Conservation (phyloP, 176 grass and related monocot genomes). For the Oropetium thomaeum region DNA sequence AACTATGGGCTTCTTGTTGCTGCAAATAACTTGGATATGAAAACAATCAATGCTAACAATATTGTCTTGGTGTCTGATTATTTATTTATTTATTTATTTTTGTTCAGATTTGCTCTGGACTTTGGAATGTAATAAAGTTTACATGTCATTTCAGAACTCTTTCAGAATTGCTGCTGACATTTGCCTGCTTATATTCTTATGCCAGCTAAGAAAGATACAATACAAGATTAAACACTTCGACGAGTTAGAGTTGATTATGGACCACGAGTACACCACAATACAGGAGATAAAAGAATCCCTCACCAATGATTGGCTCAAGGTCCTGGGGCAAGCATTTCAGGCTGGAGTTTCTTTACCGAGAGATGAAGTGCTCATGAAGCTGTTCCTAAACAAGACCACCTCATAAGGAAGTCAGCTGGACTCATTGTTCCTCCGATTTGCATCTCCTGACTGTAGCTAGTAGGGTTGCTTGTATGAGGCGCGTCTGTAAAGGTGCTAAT, state of each 20-base stretch:
- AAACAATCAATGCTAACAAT: not conserved
- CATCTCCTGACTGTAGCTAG: conserved; percentile 30
- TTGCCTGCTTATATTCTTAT: conserved; percentile 7
- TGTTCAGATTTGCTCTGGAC: not conserved
- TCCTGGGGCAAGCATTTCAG: conserved; percentile 55
- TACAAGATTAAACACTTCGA: conserved; percentile 85
- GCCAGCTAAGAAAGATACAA: conserved; percentile 83
- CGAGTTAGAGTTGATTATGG: conserved; percentile 77
- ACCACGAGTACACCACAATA: conserved; percentile 59
- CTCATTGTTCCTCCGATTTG: not conserved
- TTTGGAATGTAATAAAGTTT: not conserved
- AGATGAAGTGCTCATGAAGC: conserved; percentile 57
- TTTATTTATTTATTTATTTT: not conserved
- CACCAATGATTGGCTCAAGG: conserved; percentile 64
- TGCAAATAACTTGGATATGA: not conserved
- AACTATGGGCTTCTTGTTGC: not conserved
- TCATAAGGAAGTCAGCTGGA: conserved; percentile 32
- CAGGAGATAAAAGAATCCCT: conserved; percentile 64
- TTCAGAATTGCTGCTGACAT: not conserved
- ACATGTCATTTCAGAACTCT: not conserved
- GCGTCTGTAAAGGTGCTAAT: conserved; percentile 39
- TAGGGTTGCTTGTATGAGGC: conserved; percentile 21
- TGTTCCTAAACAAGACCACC: conserved; percentile 41
- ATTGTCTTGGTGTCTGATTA: not conserved
- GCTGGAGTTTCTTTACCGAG: conserved; percentile 62